Percentiles rank a stretch among this genome's conserved stretches.
Evolutionary conservation across 352 stramenopile species (phyloP).

Genomic region (Pythium vanterpoolii): DNA sequence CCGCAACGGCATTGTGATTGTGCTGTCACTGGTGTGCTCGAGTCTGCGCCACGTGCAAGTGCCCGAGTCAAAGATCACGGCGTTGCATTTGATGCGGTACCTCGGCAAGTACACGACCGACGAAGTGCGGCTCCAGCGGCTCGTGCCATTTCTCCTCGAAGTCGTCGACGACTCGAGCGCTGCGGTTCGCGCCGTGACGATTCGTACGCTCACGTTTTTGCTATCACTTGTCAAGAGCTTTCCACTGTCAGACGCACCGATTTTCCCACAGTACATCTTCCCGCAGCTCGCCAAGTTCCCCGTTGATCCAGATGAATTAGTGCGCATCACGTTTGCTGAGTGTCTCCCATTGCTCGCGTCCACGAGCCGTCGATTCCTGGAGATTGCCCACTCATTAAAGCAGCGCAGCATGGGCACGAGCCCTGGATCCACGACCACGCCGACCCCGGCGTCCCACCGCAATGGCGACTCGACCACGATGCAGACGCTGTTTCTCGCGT

Average conservation of each 20-base stretch:
- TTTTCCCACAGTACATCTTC: constrained; percentile 98
- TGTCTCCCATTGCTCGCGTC: constrained; percentile 91
- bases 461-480: constrained; percentile 26
- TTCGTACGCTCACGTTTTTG: constrained; percentile 89
- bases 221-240: constrained; percentile 90
- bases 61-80: constrained; percentile 86
- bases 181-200: constrained; percentile 86
- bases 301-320: constrained; percentile 79
- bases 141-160: constrained; percentile 92
- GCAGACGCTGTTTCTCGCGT: constrained; percentile 49
- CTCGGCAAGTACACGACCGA: constrained; percentile 89
- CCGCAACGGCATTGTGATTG: constrained; percentile 83
- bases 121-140: constrained; percentile 92
- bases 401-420: constrained; percentile 36
- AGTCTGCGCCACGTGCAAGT: constrained; percentile 83
- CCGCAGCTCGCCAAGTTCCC: constrained; percentile 39
- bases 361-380: constrained; percentile 92
- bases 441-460: constrained; percentile 20
- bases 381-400: constrained; percentile 90
- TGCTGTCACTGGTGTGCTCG: constrained; percentile 82
- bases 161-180: constrained; percentile 91
- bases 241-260: constrained; percentile 92
- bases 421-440: constrained; percentile 26
- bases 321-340: constrained; percentile 94
- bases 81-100: constrained; percentile 90